Evolutionary conservation across 2,329 filamentous ascomycete genomes (phyloP).

Genomic region (Penicillium decumbens): DNA sequence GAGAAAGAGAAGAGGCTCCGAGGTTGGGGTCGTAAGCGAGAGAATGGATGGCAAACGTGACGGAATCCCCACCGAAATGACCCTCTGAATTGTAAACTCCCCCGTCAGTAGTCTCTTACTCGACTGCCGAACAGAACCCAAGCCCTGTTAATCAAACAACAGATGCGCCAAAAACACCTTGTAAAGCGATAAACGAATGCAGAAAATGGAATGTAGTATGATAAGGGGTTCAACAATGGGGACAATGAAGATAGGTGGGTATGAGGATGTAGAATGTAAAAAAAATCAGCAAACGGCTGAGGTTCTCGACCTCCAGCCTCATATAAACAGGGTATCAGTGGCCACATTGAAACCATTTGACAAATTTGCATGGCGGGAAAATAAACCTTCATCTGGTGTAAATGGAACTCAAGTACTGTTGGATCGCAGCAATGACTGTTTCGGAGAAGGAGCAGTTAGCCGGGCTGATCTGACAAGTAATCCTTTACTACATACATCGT

Average conservation of each 20-base stretch:
- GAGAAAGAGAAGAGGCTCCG: slow-evolving; percentile 6
- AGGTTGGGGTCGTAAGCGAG: slow-evolving; percentile 14
- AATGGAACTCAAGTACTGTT: slow-evolving; percentile 45
- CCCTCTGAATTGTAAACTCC: slow-evolving; percentile 22
- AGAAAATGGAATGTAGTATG: slow-evolving; percentile 1
- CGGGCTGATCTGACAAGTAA: neutral
- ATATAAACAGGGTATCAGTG: slow-evolving; percentile 27
- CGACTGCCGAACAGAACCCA: slow-evolving; percentile 18
- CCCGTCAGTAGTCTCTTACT: slow-evolving; percentile 16
- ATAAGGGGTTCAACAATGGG: neutral
- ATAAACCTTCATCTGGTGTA: slow-evolving; percentile 24
- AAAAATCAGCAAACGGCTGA: slow-evolving; percentile 1
- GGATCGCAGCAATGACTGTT: slow-evolving; percentile 45
- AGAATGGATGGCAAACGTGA: slow-evolving; percentile 18
- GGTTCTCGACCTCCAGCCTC: slow-evolving; percentile 9
- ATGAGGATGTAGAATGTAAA: slow-evolving; percentile 16
- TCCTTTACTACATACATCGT: slow-evolving; percentile 4
- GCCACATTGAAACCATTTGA: slow-evolving; percentile 26
- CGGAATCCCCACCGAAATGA: slow-evolving; percentile 5
- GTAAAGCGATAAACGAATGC: slow-evolving; percentile 19
- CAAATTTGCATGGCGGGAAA: slow-evolving; percentile 23
- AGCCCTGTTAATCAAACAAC: slow-evolving; percentile 13
- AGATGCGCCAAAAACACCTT: slow-evolving; percentile 21
- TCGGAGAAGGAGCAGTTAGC: slow-evolving; percentile 4
- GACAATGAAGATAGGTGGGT: slow-evolving; percentile 14